These are phyloP conservation scores for Orbilia oligospora DNA, from an alignment of 2,329 filamentous ascomycete genomes.

Conservation along the genomic window DNA sequence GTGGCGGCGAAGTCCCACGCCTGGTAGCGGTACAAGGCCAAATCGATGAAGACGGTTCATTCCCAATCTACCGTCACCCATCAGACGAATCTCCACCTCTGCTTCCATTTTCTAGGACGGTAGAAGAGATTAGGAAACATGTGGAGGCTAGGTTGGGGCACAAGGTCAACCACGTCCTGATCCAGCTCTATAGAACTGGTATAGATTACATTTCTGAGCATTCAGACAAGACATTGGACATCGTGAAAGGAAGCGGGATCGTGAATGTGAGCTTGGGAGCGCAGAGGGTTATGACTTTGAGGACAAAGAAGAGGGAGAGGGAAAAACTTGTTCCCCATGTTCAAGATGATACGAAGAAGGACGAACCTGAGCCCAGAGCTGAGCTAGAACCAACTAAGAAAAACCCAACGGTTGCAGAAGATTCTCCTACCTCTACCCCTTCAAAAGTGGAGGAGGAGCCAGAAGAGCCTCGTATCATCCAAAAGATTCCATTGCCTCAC, in stretches of 20 bases:
- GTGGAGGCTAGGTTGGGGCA: conserved; percentile 83
- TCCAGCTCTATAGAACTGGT: conserved; percentile 91
- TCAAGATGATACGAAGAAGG: conserved; percentile 7
- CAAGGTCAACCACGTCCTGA: conserved; percentile 87
- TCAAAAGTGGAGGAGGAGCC: conserved; percentile 32
- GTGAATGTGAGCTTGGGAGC: conserved; percentile 96
- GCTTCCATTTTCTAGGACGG: conserved; percentile 80
- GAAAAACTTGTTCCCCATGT: conserved; percentile 63
- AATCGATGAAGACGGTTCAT: conserved; percentile 76
- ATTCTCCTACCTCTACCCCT: conserved; percentile 8
- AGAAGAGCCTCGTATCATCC: conserved; percentile 70
- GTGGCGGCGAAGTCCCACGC: conserved; percentile 90
- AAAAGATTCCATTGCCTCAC: conserved; percentile 83
- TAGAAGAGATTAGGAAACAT: conserved; percentile 76
- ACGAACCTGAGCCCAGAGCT: background rate
- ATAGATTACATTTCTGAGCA: conserved; percentile 96
- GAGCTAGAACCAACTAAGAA: background rate
- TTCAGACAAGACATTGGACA: conserved; percentile 95
- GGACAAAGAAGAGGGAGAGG: conserved; percentile 79
- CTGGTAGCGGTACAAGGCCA: conserved; percentile 90
- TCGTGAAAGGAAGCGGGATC: conserved; percentile 83
- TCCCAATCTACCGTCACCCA: conserved; percentile 95
- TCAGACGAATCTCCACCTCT: conserved; percentile 87
- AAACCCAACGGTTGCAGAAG: background rate
- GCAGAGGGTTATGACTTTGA: conserved; percentile 87